Conservation (phyloP, 2,329 filamentous ascomycete species). For the Fusarium acutatum region DNA sequence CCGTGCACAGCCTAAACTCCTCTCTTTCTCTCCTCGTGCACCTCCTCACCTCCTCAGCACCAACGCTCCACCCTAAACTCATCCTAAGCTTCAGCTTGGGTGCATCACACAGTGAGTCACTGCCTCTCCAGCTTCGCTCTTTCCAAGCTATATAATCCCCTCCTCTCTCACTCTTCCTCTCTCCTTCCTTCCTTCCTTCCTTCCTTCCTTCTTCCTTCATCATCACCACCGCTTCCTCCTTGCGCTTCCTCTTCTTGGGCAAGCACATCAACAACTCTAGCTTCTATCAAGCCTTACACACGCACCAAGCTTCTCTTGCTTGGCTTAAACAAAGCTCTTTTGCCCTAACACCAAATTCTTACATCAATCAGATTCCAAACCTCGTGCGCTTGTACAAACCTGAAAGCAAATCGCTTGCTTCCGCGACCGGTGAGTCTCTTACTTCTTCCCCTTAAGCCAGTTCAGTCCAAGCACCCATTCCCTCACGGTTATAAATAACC, state of each 20-base stretch:
- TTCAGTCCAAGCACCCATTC: background rate
- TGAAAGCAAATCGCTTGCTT: background rate
- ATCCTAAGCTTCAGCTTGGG: background rate
- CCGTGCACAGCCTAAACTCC: background rate
- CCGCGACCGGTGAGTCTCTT: constrained; percentile 14
- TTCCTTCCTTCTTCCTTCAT: constrained; percentile 21
- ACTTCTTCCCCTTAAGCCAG: background rate
- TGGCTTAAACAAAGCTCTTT: background rate
- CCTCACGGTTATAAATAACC: background rate
- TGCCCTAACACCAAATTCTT: background rate
- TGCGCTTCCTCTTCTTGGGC: constrained; percentile 4
- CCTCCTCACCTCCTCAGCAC: background rate
- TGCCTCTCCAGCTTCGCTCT: background rate
- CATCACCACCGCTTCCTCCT: background rate
- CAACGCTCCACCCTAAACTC: background rate
- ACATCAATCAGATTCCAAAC: constrained; percentile 13
- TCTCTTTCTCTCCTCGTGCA: background rate
- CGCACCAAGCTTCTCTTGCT: background rate
- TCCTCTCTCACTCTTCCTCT: constrained; percentile 1
- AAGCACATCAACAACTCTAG: constrained; percentile 2
- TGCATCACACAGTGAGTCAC: constrained; percentile 28
- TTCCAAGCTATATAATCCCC: constrained; percentile 3
- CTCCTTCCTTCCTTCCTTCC: constrained; percentile 18
- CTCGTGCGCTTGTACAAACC: background rate
- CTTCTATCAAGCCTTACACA: background rate